Conservation (phyloP, 176 grass and related monocot genomes). For the Puccinellia tenuiflora region DNA sequence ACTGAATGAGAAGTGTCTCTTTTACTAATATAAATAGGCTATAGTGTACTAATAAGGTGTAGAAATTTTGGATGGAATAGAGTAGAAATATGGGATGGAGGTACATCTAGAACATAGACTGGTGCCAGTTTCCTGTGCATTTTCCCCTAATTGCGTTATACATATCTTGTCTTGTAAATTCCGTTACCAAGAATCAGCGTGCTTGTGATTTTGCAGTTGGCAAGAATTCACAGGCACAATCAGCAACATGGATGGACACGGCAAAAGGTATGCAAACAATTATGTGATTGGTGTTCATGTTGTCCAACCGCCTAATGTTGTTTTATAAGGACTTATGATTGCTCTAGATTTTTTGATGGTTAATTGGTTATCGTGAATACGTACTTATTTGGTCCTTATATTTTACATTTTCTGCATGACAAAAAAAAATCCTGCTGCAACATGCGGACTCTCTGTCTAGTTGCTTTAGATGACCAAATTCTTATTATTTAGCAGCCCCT, state of each 20-base stretch:
- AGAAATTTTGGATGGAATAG: not conserved
- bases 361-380: not conserved
- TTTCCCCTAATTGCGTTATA: not conserved
- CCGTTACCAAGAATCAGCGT: not conserved
- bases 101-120: not conserved
- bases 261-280: constrained; percentile 68
- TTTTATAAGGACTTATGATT: constrained; percentile 14
- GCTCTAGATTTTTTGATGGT: not conserved
- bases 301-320: not conserved
- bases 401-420: not conserved
- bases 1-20: no score
- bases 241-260: constrained; percentile 86
- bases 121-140: not conserved
- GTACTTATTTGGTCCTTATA: not conserved
- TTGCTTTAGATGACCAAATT: not conserved
- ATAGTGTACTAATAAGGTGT: not conserved
- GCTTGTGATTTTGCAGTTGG: constrained; percentile 40
- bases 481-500: not conserved
- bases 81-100: not conserved
- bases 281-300: constrained; percentile 2
- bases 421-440: not conserved
- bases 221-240: constrained; percentile 84
- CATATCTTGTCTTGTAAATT: not conserved
- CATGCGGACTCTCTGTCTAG: not conserved
- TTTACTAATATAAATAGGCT: not conserved